Evolutionary conservation across 2,329 filamentous ascomycete species (phyloP).

Genomic region (Colletotrichum karsti): DNA sequence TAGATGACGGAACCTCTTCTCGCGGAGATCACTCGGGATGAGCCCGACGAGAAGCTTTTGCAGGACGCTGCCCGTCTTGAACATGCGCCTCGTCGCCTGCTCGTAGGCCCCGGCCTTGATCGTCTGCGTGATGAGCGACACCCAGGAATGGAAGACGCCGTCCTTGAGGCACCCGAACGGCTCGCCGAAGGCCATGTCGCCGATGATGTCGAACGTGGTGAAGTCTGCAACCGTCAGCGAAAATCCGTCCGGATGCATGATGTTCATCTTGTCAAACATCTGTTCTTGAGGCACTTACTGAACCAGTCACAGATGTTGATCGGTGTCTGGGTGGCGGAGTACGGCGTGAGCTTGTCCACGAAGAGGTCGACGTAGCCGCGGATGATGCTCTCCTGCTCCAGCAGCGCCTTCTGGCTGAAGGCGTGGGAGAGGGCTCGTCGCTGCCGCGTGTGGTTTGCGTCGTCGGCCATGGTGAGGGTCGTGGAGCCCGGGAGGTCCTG

Average conservation of each 20-base stretch:
- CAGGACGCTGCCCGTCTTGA: constrained; percentile 32
- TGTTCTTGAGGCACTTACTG: too few species aligned
- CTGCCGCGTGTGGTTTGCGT: constrained; percentile 43
- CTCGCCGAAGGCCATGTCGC: constrained; percentile 59
- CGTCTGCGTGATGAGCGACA: constrained; percentile 35
- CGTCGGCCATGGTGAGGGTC: constrained; percentile 41
- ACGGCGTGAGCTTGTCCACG: constrained; percentile 28
- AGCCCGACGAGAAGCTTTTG: constrained; percentile 36
- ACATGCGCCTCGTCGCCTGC: constrained; percentile 39
- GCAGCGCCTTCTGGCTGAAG: constrained; percentile 39
- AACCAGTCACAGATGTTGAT: constrained; percentile 37
- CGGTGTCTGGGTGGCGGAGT: constrained; percentile 6
- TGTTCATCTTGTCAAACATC: too few species aligned
- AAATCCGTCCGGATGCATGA: too few species aligned
- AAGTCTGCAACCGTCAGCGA: constrained; percentile 35
- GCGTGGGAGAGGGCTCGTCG: constrained; percentile 40
- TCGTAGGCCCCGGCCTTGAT: constrained; percentile 43
- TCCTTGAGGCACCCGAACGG: constrained; percentile 51
- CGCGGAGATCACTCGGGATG: constrained; percentile 36
- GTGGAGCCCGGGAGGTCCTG: constrained; percentile 44
- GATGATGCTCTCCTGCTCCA: constrained; percentile 39
- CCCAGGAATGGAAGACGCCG: constrained; percentile 35
- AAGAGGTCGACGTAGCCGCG: constrained; percentile 35
- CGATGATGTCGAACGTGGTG: constrained; percentile 56
- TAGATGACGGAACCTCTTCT: constrained; percentile 41